These are phyloP conservation scores for Trametes versicolor DNA, from an alignment of 1,284 basidiomycete species.

Conservation along the genomic window DNA sequence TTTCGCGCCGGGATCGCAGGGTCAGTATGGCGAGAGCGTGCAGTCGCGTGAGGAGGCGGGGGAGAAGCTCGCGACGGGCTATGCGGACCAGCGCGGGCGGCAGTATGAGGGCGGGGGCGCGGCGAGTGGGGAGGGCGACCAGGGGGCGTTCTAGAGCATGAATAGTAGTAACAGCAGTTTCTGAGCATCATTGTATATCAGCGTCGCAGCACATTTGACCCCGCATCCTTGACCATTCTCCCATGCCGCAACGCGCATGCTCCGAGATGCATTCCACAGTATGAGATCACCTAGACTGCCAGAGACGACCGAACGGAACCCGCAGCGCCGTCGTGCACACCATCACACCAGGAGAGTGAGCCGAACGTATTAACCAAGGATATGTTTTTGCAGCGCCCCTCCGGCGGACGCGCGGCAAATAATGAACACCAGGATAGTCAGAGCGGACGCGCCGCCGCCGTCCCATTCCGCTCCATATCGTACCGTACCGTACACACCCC, in stretches of 20 bases:
- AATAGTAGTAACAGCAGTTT: neutral
- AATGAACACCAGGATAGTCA: conserved; percentile 5
- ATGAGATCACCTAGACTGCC: too few relatives aligned
- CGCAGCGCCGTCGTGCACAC: neutral
- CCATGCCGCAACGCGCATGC: too few relatives aligned
- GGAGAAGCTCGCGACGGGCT: conserved; percentile 41
- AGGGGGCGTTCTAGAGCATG: conserved; percentile 21
- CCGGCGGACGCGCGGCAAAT: conserved; percentile 15
- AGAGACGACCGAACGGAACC: too few relatives aligned
- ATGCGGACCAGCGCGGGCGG: conserved; percentile 38
- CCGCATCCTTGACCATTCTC: too few relatives aligned
- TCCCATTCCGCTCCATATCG: conserved; percentile 20
- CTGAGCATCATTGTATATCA: conserved; percentile 7
- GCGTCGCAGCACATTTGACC: neutral
- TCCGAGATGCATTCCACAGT: too few relatives aligned
- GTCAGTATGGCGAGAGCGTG: conserved; percentile 40
- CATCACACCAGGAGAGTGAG: neutral
- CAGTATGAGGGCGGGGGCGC: conserved; percentile 37
- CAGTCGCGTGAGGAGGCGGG: conserved; percentile 41
- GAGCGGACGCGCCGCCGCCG: neutral
- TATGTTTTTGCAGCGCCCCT: conserved; percentile 18
- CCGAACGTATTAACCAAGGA: conserved; percentile 20
- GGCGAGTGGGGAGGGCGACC: conserved; percentile 32
- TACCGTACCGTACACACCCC: conserved; percentile 21
- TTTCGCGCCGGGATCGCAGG: conserved; percentile 30